phyloP scores from a whole-genome alignment of 352 stramenopile species.

The Phytophthora chlamydospora region DNA sequence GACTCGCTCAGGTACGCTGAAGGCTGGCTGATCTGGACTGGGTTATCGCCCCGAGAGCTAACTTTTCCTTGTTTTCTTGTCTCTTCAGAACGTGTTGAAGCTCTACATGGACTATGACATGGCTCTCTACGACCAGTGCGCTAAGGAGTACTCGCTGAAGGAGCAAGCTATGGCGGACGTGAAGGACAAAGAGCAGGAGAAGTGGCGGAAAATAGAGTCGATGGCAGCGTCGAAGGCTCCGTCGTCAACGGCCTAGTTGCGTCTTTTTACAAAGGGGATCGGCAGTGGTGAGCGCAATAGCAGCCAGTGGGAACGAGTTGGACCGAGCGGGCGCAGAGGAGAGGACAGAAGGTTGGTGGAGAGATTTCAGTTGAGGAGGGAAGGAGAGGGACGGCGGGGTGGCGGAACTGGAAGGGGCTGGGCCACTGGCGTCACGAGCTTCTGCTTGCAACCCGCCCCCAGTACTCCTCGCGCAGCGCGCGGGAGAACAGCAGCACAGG shows the following conservation, averaged over 20 bases:
- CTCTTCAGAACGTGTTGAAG: constrained; percentile 83
- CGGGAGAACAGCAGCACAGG: constrained; percentile 25
- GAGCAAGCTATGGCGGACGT: constrained; percentile 71
- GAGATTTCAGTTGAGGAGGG: constrained; percentile 13
- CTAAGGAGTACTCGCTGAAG: constrained; percentile 85
- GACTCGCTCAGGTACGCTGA: constrained; percentile 78
- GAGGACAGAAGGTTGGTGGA: constrained; percentile 20
- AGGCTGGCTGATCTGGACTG: background rate
- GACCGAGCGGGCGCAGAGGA: constrained; percentile 18
- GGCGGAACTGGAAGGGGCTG: constrained; percentile 16
- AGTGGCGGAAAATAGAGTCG: constrained; percentile 94
- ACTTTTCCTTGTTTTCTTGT: constrained; percentile 7
- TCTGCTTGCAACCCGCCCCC: constrained; percentile 18
- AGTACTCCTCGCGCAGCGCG: constrained; percentile 23
- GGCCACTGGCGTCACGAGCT: background rate
- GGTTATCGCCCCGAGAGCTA: background rate
- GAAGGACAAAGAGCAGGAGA: constrained; percentile 85
- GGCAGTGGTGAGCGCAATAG: constrained; percentile 18
- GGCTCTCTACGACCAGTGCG: constrained; percentile 92
- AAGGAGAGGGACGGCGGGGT: constrained; percentile 10
- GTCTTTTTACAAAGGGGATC: constrained; percentile 22
- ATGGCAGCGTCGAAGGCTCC: constrained; percentile 79
- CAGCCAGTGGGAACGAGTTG: constrained; percentile 23
- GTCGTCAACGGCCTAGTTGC: constrained; percentile 46
- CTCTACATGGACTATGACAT: constrained; percentile 96